Evolutionary conservation across 805 yeast species (phyloP), one percentile per base, ranked within the genome.

Genomic region (Candida koratica): DNA sequence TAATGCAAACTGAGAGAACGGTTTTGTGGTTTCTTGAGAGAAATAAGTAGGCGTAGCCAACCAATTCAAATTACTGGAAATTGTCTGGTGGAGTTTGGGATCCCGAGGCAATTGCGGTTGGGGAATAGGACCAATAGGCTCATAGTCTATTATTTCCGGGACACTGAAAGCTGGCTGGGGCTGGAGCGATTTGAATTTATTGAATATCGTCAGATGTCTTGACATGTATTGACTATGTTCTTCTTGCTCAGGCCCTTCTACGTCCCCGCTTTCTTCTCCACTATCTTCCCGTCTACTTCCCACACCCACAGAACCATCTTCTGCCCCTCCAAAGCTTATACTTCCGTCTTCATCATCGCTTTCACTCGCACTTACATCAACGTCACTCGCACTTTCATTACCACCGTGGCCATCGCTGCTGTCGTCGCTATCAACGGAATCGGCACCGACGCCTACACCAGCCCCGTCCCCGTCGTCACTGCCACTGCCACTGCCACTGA

Each of bases 71-170:
- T 66, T 69, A 15, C 55, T 58, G 25, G 51, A 45, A 40, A 53
- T 55, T 13, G 55, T 42, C 6, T 67, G 40, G 5, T 31, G 39
- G 14, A 77, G 54, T 34, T 53, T 56, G 28, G 56, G 55, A 46
- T 79, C 83, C 38, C 64, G 61, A 3, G 85, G 86, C 17, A 80
- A 60, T 22, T 64, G 78, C 0, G 95, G 95, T 56, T 87, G 96
- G 1, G 97, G 97, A 27, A 90, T 61, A 13, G 96, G 94, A 5
- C 28, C 38, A 17, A 35, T 28, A 24, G 26, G 24, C 28, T 35
- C 38, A 15, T 18, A 19, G 26, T 34, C 22, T 12, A 28, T 18
- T 17, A 7, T 13, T 16, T 18, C 33, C 5, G 28, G 25, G 4
- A 5, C 6, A 10, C 25, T 20, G n/a, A 26, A 17, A 13, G 8